Evolutionary conservation across 2,329 filamentous ascomycete species (phyloP), one percentile per base, ranked within the genome.

Genomic region (Aspergillus sp.): DNA sequence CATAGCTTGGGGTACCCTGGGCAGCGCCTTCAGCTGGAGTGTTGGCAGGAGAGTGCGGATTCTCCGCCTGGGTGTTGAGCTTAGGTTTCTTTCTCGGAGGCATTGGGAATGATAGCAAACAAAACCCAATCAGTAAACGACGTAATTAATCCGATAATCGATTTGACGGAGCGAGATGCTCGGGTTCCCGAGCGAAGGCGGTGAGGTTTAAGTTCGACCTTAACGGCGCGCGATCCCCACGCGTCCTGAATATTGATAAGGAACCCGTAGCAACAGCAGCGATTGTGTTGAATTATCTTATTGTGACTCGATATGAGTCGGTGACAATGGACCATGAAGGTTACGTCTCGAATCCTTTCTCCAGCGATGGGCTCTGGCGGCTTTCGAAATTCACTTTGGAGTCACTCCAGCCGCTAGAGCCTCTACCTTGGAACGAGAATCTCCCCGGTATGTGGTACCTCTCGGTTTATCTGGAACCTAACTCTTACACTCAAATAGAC

Each of bases 11-110:
- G 59, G 77, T 72, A 41, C 64, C 64, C 51, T 76, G 70, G 61
- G 57, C 55, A 62, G 65, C 60, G 62, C 64, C 60, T 63, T 73
- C 67, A 39, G 62, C 62, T 41, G 68, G 64, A 11, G 71, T 70
- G 49, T 68, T 65, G 33, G 66, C 63, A 55, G 70, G 68, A 44
- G 64, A 64, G 41, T 66, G 67, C 37, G 64, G 53, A 47, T 60
- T 65, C 17, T 74, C 72, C 21, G 62, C 62, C 48, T 66, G 70
- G 6, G 67, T 66, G 4, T 64, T 65, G 12, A 61, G 75, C 67
- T 85, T 88, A 39, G 83, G 81, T 67, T 86, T 88, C 73, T 91
- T 92, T 63, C 85, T 80, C 65, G 68, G 81, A 74, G 73, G 74
- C 72, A 77, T 77, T 55, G 51, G 33, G 41, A 63, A 51, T 49